phyloP scores from a whole-genome alignment of 1,284 basidiomycete genomes.

The Volvariella volvacea region DNA sequence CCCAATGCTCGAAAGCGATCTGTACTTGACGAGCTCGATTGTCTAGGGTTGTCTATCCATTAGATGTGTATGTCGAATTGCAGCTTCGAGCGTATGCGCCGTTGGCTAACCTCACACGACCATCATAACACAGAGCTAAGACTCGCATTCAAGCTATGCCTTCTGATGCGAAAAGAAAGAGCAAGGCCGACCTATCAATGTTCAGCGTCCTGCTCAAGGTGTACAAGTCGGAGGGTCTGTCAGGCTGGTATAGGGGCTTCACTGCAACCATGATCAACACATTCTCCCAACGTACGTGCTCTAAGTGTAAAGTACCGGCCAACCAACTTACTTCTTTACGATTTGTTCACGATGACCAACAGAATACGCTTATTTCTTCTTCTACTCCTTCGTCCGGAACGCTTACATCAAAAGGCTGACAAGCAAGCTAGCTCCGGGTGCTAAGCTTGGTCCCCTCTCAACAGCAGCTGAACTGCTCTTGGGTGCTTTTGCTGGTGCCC shows the following conservation, averaged over 20 bases:
- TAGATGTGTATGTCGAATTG: constrained; percentile 73
- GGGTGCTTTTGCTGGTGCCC: constrained; percentile 88
- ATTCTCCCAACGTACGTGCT: constrained; percentile 92
- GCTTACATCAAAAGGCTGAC: constrained; percentile 72
- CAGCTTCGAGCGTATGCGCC: background rate
- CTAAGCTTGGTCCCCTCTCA: constrained; percentile 56
- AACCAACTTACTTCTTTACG: too few relatives aligned
- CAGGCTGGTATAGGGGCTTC: constrained; percentile 89
- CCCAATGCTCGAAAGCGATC: constrained; percentile 1
- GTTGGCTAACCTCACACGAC: background rate
- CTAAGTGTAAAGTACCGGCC: too few relatives aligned
- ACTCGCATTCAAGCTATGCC: constrained; percentile 86
- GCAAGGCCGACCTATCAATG: constrained; percentile 55
- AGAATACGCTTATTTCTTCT: constrained; percentile 99
- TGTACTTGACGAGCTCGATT: constrained; percentile 3
- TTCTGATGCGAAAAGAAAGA: constrained; percentile 24
- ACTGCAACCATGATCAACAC: constrained; percentile 98
- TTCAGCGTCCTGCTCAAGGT: constrained; percentile 63
- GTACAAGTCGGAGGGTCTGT: constrained; percentile 72
- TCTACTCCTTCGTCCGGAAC: constrained; percentile 87
- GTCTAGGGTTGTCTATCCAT: constrained; percentile 83
- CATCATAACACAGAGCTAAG: constrained; percentile 74
- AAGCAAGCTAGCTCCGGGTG: constrained; percentile 47
- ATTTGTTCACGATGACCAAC: too few relatives aligned
- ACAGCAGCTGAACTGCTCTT: constrained; percentile 82